Evolutionary conservation across 2,329 filamentous ascomycete genomes (phyloP), one percentile per base, ranked within the genome.

Genomic region (Colletotrichum sp.): DNA sequence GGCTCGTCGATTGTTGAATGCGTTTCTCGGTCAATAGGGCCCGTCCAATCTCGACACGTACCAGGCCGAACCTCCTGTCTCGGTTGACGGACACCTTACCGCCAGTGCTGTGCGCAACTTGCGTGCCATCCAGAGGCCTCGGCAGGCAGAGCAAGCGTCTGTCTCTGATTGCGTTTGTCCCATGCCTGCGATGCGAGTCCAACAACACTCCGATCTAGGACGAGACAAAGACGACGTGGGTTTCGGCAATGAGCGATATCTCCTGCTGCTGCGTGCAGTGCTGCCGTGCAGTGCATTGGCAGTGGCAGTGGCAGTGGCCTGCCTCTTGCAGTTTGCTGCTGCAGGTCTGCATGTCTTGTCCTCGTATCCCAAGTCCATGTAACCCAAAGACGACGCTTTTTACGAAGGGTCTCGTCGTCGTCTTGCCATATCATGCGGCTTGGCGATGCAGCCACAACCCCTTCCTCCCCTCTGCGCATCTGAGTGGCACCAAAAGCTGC

Each of bases 361-460:
- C 73, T 76, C 73, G 73, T 76, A 76, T 76, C 70, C 39, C 59
- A 28, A 49, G 26, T 76, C 70, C 64, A 69, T 69, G 70, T 64
- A 69, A 72, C 69, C 72, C 64, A 67, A 39, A 36, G 66, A 57
- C 62, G 34, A n/a, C 39, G 34, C 44, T 34, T 28, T 72, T 73
- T 60, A 76, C 73, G 44, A 73, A 73, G 72, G 62, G 24, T 49
- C 44, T 49, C 18, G 44, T 21, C 63, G 62, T 44, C 63, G 62
- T 44, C 68, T 71, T 62, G 69, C 34, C 73, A 69, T 69, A 73
- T 52, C 57, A 44, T 59, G 59, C 28, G 32, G 30, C 73, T 69
- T 73, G 73, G 73, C 73, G 21, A 69, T 76, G 73, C 73, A 73
- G 55, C 70, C 64, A 73, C 70, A 34, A 32, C 57, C 69, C 69